These are phyloP conservation scores for Teratosphaeria pseudoeucalypti DNA, from an alignment of 2,329 filamentous ascomycete genomes.

Conservation along the genomic window DNA sequence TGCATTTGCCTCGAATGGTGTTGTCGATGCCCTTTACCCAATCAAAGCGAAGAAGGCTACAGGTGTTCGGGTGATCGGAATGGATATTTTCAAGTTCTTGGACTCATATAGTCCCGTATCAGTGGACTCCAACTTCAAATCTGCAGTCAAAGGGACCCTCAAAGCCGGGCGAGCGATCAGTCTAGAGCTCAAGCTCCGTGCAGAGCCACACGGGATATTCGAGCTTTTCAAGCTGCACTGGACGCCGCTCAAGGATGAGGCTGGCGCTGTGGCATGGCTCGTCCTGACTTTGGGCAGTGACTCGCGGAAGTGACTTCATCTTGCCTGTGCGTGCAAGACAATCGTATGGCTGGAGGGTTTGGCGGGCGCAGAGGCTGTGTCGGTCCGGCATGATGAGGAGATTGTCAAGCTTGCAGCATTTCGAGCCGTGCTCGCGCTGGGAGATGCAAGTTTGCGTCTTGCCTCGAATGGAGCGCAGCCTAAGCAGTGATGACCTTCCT, in stretches of 20 bases:
- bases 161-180: slow-evolving; percentile 22
- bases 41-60: slow-evolving; percentile 32
- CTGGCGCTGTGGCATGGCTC: slow-evolving; percentile 11
- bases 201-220: slow-evolving; percentile 16
- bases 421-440: too few species aligned
- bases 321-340: background rate
- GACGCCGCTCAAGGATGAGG: slow-evolving; percentile 35
- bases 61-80: slow-evolving; percentile 25
- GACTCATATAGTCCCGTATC: slow-evolving; percentile 29
- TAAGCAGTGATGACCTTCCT: too few species aligned
- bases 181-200: slow-evolving; percentile 21
- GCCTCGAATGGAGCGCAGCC: too few species aligned
- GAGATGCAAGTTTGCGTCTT: too few species aligned
- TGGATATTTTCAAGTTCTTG: slow-evolving; percentile 48
- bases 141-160: slow-evolving; percentile 31
- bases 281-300: slow-evolving; percentile 8
- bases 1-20: slow-evolving; percentile 44
- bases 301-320: background rate
- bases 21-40: slow-evolving; percentile 59
- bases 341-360: background rate
- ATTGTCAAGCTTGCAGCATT: too few species aligned
- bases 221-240: slow-evolving; percentile 33
- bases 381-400: too few species aligned
- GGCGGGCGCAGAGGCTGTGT: background rate
- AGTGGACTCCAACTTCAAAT: slow-evolving; percentile 35